A percentile compares a stretch with the other conserved stretches of the same genome.
These are phyloP conservation scores for Hypoxylon subgilvum DNA, from an alignment of 495 filamentous ascomycete genomes.

Conservation along the genomic window DNA sequence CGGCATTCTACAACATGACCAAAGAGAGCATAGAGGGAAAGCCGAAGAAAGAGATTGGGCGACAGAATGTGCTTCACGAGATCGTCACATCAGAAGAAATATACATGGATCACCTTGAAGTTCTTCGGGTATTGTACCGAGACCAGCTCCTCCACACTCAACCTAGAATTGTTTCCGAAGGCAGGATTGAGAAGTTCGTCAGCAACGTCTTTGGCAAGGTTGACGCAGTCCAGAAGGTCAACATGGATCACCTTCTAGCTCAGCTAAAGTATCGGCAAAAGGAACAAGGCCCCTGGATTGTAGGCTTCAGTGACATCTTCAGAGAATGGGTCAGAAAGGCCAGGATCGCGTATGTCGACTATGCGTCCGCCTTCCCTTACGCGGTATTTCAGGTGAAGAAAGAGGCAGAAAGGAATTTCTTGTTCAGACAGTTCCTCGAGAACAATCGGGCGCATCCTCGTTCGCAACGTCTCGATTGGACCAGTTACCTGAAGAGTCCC, in stretches of 20 bases:
- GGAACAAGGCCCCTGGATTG: slow-evolving; percentile 93
- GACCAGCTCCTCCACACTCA: slow-evolving; percentile 76
- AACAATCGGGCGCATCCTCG: slow-evolving; percentile 76
- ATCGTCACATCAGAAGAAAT: slow-evolving; percentile 92
- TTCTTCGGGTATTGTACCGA: slow-evolving; percentile 82
- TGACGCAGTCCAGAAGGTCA: slow-evolving; percentile 86
- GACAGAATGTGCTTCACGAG: slow-evolving; percentile 94
- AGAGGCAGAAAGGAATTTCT: slow-evolving; percentile 81
- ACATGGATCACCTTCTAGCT: slow-evolving; percentile 91
- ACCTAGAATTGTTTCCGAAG: slow-evolving; percentile 79
- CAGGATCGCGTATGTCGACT: slow-evolving; percentile 85
- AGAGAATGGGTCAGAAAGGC: slow-evolving; percentile 98
- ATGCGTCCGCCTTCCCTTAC: slow-evolving; percentile 84
- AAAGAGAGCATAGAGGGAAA: slow-evolving; percentile 72
- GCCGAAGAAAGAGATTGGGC: slow-evolving; percentile 85
- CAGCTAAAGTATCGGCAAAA: slow-evolving; percentile 97
- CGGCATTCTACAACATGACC: slow-evolving; percentile 84
- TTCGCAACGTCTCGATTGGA: slow-evolving; percentile 89
- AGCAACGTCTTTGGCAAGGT: slow-evolving; percentile 87
- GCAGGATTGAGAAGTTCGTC: slow-evolving; percentile 77
- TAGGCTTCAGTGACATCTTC: slow-evolving; percentile 96
- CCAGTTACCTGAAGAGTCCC: slow-evolving; percentile 89
- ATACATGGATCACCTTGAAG: slow-evolving; percentile 85
- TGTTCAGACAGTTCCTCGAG: slow-evolving; percentile 87
- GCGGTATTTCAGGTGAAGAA: slow-evolving; percentile 83